phyloP scores from a whole-genome alignment of 208 protist genomes.

The Naegleria gruberi region DNA sequence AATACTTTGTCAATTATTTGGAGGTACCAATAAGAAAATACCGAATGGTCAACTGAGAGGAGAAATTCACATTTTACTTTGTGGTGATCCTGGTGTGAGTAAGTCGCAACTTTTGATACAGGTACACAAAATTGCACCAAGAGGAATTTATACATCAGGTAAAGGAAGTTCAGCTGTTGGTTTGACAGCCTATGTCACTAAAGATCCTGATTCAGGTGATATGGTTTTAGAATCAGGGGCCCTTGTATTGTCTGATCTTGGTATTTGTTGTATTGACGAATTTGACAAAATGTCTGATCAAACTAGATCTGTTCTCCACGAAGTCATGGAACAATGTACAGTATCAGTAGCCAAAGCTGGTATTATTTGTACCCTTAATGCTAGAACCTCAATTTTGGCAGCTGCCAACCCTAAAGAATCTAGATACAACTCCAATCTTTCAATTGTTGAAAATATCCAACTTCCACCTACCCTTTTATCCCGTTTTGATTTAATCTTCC shows the following conservation, averaged over 20 bases:
- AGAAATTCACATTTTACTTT: slow-evolving; percentile 97
- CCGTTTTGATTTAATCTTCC: slow-evolving; percentile 95
- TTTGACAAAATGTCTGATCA: slow-evolving; percentile 99
- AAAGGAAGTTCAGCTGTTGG: slow-evolving; percentile 96
- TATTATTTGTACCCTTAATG: slow-evolving; percentile 97
- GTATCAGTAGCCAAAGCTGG: slow-evolving; percentile 99
- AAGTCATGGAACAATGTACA: slow-evolving; percentile 99
- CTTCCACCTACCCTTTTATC: slow-evolving; percentile 97
- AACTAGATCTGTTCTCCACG: slow-evolving; percentile 95
- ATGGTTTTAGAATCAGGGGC: slow-evolving; percentile 96
- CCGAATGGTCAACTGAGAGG: slow-evolving; percentile 61
- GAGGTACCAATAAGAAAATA: slow-evolving; percentile 86
- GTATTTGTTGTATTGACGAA: slow-evolving; percentile 99
- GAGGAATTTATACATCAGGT: slow-evolving; percentile 96
- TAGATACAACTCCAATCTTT: slow-evolving; percentile 88
- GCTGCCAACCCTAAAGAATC: slow-evolving; percentile 97
- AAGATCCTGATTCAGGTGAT: slow-evolving; percentile 91
- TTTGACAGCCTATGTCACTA: slow-evolving; percentile 96
- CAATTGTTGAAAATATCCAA: slow-evolving; percentile 96
- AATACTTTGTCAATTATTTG: slow-evolving; percentile 96
- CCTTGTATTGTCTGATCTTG: slow-evolving; percentile 92
- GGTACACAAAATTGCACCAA: slow-evolving; percentile 93
- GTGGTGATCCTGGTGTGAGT: slow-evolving; percentile 97
- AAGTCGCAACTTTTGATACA: slow-evolving; percentile 98
- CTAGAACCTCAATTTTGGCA: slow-evolving; percentile 96